Conservation (phyloP, 1,284 basidiomycete genomes). For the Fomes fomentarius region DNA sequence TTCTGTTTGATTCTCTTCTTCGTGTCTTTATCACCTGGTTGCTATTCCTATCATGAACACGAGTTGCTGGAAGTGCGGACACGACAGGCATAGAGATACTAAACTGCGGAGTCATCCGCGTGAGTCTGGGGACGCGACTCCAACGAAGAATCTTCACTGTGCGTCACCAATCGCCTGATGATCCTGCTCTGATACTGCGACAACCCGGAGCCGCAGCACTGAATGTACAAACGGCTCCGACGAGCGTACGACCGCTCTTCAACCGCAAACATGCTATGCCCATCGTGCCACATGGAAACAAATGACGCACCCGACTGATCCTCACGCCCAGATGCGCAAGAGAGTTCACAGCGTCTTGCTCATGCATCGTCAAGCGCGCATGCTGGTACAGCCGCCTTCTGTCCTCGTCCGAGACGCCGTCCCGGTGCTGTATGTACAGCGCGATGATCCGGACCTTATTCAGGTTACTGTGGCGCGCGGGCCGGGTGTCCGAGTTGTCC, state of each 20-base stretch:
- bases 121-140: too few relatives aligned
- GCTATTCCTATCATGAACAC: constrained; percentile 41
- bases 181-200: too few relatives aligned
- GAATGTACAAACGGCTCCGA: too few relatives aligned
- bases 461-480: constrained; percentile 55
- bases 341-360: constrained; percentile 95
- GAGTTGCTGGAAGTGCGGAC: neutral
- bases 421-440: constrained; percentile 93
- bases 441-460: constrained; percentile 98
- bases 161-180: too few relatives aligned
- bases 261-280: too few relatives aligned
- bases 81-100: neutral
- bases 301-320: constrained; percentile 73
- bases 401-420: constrained; percentile 98
- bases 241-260: too few relatives aligned
- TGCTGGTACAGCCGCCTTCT: constrained; percentile 94
- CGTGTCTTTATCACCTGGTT: constrained; percentile 71
- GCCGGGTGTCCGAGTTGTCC: constrained; percentile 8
- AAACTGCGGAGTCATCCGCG: too few relatives aligned
- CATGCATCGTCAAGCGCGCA: constrained; percentile 85
- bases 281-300: too few relatives aligned
- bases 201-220: too few relatives aligned
- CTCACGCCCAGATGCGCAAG: constrained; percentile 84
- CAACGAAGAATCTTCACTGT: too few relatives aligned
- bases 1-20: constrained; percentile 86